These are phyloP conservation scores for Lumnitzera littorea DNA, from an alignment of 345 rosid species.

Conservation along the genomic window DNA sequence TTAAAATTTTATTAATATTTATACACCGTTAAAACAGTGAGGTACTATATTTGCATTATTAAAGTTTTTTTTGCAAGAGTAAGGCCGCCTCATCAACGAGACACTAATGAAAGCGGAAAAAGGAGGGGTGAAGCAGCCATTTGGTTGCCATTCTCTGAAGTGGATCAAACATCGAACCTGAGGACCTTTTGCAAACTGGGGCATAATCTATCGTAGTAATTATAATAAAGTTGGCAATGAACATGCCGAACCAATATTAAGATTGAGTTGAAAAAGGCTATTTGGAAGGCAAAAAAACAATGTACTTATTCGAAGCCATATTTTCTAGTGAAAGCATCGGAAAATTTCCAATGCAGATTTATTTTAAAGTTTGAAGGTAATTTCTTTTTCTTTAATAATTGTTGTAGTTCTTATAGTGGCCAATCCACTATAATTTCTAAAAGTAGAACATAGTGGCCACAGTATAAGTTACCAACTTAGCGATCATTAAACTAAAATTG, in stretches of 20 bases:
- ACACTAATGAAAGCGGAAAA: constrained; percentile 78
- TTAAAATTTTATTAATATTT: no score
- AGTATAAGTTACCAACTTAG: neutral
- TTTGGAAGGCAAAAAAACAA: no score
- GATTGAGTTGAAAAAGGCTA: no score
- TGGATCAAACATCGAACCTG: constrained; percentile 47
- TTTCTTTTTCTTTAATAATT: no score
- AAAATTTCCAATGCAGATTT: no score
- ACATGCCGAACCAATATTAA: neutral
- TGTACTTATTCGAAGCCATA: neutral
- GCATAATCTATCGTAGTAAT: constrained; percentile 53
- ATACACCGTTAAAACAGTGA: no score
- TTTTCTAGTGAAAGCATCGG: neutral
- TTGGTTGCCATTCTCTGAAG: constrained; percentile 50
- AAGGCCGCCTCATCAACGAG: constrained; percentile 83
- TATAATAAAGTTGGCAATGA: constrained; percentile 32
- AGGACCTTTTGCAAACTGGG: constrained; percentile 62
- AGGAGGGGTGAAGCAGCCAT: constrained; percentile 87
- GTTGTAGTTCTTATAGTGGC: constrained; percentile 23
- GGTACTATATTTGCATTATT: no score
- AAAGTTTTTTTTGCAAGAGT: no score
- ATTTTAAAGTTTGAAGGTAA: no score
- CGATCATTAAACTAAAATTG: no score
- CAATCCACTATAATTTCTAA: constrained; percentile 20
- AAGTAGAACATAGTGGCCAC: constrained; percentile 19